Evolutionary conservation across 495 filamentous ascomycete genomes (phyloP).

Genomic region (Neurospora discreta): DNA sequence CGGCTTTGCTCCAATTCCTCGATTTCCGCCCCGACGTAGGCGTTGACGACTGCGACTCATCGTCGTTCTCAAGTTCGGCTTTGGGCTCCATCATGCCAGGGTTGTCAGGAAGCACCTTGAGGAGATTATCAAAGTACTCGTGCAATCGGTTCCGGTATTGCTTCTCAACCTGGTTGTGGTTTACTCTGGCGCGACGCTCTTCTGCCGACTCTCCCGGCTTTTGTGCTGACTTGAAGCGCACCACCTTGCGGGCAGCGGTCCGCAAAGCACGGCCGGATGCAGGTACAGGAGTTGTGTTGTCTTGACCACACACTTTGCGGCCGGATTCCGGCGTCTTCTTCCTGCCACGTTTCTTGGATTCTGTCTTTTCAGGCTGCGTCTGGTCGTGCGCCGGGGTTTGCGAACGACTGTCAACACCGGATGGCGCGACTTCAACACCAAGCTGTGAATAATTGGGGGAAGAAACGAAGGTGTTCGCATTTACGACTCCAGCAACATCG

Average conservation of each 20-base stretch:
- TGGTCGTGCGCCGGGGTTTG: not conserved
- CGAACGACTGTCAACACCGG: not conserved
- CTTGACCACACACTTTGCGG: not conserved
- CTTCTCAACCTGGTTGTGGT: conserved; percentile 22
- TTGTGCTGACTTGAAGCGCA: not conserved
- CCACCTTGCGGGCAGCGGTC: conserved; percentile 6
- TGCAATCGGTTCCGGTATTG: conserved; percentile 22
- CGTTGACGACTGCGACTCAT: not conserved
- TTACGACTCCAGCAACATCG: not conserved
- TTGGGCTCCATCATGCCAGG: not conserved
- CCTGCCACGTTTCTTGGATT: not conserved
- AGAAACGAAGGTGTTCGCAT: not conserved
- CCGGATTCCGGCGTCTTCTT: not conserved
- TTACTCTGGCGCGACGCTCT: conserved; percentile 15
- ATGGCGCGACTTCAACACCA: not conserved
- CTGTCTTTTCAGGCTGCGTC: not conserved
- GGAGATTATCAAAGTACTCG: conserved; percentile 17
- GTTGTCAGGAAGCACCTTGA: conserved; percentile 14
- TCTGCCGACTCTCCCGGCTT: conserved; percentile 13
- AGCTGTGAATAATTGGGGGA: not conserved
- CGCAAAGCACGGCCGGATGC: not conserved
- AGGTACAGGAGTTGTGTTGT: not conserved
- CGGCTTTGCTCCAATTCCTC: conserved; percentile 16
- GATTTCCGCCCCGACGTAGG: not conserved
- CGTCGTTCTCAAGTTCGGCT: not conserved